These are phyloP conservation scores for Plantago ovata DNA, from an alignment of 257 asterid genomes.

Conservation along the genomic window DNA sequence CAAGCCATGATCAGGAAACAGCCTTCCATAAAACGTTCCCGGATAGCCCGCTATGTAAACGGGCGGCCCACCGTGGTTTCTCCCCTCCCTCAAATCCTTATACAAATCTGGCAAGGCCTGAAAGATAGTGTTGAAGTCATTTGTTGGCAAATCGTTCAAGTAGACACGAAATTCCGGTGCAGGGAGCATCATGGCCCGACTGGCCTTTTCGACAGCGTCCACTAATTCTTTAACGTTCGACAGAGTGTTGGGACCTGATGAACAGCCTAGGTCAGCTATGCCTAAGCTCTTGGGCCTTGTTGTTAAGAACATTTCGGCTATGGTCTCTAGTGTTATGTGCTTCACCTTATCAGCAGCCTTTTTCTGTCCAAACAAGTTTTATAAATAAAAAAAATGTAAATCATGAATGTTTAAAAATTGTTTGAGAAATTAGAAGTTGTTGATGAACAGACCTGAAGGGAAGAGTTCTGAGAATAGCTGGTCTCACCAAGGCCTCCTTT, in stretches of 20 bases:
- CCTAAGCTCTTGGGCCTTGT: constrained; percentile 68
- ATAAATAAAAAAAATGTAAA: neutral
- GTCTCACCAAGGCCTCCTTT: constrained; percentile 70
- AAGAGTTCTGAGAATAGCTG: constrained; percentile 67
- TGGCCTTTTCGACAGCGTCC: constrained; percentile 29
- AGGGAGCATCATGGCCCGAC: constrained; percentile 20
- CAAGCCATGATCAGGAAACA: constrained; percentile 66
- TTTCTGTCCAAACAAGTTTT: constrained; percentile 42
- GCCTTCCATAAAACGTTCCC: constrained; percentile 80
- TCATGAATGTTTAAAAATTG: neutral
- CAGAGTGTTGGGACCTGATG: constrained; percentile 80
- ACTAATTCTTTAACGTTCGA: constrained; percentile 56
- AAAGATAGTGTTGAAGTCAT: constrained; percentile 82
- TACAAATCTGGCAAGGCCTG: constrained; percentile 70
- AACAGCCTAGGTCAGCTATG: constrained; percentile 89
- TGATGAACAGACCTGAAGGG: constrained; percentile 56
- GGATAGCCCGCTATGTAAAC: constrained; percentile 75
- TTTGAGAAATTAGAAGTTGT: neutral
- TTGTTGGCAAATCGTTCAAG: constrained; percentile 75
- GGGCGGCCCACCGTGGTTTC: constrained; percentile 22
- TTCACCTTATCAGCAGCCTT: constrained; percentile 69
- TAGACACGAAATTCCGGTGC: constrained; percentile 62
- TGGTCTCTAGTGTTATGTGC: constrained; percentile 48
- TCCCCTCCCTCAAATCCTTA: constrained; percentile 33
- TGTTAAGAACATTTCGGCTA: constrained; percentile 34